Percentiles rank a stretch among this genome's conserved stretches.
Conservation (phyloP, 2,329 filamentous ascomycete species). For the Myriangium duriaei region DNA sequence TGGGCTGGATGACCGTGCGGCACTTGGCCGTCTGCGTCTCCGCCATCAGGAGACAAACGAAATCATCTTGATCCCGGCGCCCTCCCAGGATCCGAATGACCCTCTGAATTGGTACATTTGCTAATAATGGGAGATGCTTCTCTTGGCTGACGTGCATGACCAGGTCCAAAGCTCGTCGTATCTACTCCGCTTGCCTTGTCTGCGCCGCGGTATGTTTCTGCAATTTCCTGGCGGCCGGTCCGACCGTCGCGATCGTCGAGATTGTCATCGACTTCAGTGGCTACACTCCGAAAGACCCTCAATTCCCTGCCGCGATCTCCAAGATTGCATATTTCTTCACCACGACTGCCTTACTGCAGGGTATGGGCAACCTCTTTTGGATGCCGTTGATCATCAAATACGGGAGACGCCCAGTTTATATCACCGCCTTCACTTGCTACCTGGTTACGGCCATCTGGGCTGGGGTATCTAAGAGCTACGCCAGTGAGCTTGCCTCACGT, state of each 20-base stretch:
- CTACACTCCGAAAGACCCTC: constrained; percentile 17
- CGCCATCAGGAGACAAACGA: constrained; percentile 13
- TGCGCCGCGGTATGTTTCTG: constrained; percentile 43
- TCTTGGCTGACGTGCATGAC: constrained; percentile 37
- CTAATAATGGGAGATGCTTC: constrained; percentile 20
- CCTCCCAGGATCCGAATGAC: constrained; percentile 39
- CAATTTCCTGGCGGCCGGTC: constrained; percentile 46
- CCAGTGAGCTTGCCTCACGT: constrained; percentile 29
- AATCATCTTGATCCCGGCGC: constrained; percentile 40
- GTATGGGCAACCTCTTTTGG: constrained; percentile 27
- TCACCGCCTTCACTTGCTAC: constrained; percentile 17
- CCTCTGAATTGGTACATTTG: constrained; percentile 30
- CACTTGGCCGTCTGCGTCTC: constrained; percentile 9
- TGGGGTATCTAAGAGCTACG: constrained; percentile 14
- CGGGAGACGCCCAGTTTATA: constrained; percentile 25
- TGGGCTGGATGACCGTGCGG: neutral
- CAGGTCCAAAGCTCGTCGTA: constrained; percentile 31
- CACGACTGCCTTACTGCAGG: constrained; percentile 38
- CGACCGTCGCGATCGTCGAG: constrained; percentile 38
- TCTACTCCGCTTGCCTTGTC: constrained; percentile 38
- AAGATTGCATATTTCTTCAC: constrained; percentile 43
- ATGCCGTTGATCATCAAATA: constrained; percentile 28
- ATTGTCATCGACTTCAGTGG: constrained; percentile 38
- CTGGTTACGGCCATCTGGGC: constrained; percentile 15
- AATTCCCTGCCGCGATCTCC: constrained; percentile 26